Evolutionary conservation across 768 basidiomycete genomes (phyloP).

Genomic region (Collybia mongolica): DNA sequence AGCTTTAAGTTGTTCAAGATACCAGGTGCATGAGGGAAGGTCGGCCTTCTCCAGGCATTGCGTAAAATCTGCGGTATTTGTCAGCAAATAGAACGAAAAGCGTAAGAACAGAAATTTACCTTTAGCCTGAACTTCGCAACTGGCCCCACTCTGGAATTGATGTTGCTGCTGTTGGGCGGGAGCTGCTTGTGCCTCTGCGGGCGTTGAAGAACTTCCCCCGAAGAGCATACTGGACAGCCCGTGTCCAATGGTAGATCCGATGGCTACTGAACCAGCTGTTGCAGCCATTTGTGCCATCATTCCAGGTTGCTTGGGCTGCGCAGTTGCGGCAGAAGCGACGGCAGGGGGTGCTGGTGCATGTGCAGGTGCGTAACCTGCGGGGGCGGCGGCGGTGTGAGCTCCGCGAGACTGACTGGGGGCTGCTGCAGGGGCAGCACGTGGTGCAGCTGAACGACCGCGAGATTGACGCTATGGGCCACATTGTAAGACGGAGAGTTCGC

Average conservation of each 20-base stretch:
- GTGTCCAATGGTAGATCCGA: conserved; percentile 87
- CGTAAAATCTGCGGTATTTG: conserved; percentile 62
- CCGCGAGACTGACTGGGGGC: conserved; percentile 45
- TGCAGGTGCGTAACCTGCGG: conserved; percentile 42
- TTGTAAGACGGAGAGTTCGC: not conserved
- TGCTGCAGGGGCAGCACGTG: conserved; percentile 40
- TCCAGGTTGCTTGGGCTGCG: conserved; percentile 58
- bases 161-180: conserved; percentile 49
- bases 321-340: conserved; percentile 38
- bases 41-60: conserved; percentile 83
- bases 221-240: conserved; percentile 91
- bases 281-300: conserved; percentile 85
- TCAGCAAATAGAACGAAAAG: not conserved
- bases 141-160: conserved; percentile 40
- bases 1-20: conserved; percentile 85
- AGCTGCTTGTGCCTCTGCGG: conserved; percentile 47
- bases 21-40: conserved; percentile 78
- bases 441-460: conserved; percentile 67
- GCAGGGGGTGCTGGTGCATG: conserved; percentile 41
- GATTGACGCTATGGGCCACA: conserved; percentile 61
- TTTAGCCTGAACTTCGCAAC: conserved; percentile 81
- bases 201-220: conserved; percentile 55
- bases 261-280: conserved; percentile 86
- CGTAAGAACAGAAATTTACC: conserved; percentile 36
- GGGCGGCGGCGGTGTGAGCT: conserved; percentile 51